Base-by-base conservation (phyloP, 768 basidiomycete species). In the Collybiopsis luxurians region DNA sequence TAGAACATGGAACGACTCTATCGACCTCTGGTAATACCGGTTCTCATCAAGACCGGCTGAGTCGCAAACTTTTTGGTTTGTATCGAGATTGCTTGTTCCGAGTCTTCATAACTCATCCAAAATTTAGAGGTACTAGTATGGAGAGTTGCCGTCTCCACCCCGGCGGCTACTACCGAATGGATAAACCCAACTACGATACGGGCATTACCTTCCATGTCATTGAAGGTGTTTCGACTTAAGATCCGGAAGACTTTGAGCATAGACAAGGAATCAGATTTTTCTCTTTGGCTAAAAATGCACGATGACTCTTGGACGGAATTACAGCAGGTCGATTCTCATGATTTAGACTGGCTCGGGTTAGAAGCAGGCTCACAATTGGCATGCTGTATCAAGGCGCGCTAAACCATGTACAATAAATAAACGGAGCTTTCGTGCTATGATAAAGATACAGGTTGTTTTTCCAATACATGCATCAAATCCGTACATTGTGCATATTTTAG, bases 281-380 rank as follows among this genome's bases (percentile, higher is more conserved):
- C 64, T 46, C 63, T 91, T 30, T 90, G 85, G 84, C 66, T 87
- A 42, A 72, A 71, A 43, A 77, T 88, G 75, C 67, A 70, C 19
- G 79, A 85, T 62, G 75, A 75, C 28, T 54, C 68, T 2, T 71
- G 83, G 27, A 71, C 74, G 24, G 73, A 77, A 52, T 69, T 93
- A n/a, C n/a, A n/a, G 28, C 74, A 73, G 19, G 56, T 55, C n/a
- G 83, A 88, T 49, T 61, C 67, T 12, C 79, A 79, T 54, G 79
- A 84, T 52, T 66, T 92, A 40, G 81, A 77, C 57, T 91, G 89
- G 88, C 80, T 86, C 65, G 90, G 91, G 5, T 65, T 92, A 36
- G 87, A 90, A 56, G 77, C 80, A 7, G 79, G 66, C 19, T 72
- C 75, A 55, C 65, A 72, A 17, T 21, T 63, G 21, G 9, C 52